Percentiles rank a stretch among this genome's conserved stretches.
phyloP scores from a whole-genome alignment of 352 stramenopile genomes.

The Phytophthora macrochlamydospora region DNA sequence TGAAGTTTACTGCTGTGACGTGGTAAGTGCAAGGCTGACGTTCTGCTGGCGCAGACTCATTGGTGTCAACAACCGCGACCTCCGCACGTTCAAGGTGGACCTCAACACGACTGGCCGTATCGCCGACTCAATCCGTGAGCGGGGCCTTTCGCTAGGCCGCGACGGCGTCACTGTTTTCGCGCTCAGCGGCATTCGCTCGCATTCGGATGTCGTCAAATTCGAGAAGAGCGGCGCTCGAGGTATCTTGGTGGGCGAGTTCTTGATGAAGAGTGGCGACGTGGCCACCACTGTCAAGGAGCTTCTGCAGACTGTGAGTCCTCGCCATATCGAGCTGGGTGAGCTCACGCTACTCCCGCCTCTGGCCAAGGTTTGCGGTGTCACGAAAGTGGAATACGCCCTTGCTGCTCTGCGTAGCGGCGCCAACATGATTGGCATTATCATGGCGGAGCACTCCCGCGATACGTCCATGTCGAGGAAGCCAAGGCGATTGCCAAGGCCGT shows the following conservation, averaged over 20 bases:
- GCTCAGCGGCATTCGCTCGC: constrained; percentile 96
- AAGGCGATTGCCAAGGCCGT: constrained; percentile 92
- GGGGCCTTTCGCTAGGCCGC: constrained; percentile 69
- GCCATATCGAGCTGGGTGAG: constrained; percentile 35
- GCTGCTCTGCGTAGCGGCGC: constrained; percentile 91
- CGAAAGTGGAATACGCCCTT: constrained; percentile 92
- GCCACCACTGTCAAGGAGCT: constrained; percentile 85
- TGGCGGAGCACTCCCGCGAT: constrained; percentile 93
- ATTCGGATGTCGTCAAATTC: constrained; percentile 91
- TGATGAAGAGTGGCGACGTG: constrained; percentile 96
- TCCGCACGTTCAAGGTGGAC: constrained; percentile 99
- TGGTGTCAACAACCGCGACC: constrained; percentile 98
- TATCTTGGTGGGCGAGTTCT: constrained; percentile 96
- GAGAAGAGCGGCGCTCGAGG: constrained; percentile 89
- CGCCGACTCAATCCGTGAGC: constrained; percentile 77
- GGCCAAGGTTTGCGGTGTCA: constrained; percentile 96
- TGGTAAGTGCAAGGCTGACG: background rate
- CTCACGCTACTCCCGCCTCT: constrained; percentile 51
- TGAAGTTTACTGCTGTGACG: background rate
- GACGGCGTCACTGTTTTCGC: constrained; percentile 90
- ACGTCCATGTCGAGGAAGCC: constrained; percentile 82
- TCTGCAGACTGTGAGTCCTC: constrained; percentile 39
- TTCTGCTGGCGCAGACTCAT: constrained; percentile 74
- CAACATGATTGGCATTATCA: constrained; percentile 98
- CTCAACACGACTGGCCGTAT: constrained; percentile 94